These are phyloP conservation scores for Setaria viridis DNA, from an alignment of 202 grass and related monocot genomes.

Conservation along the genomic window DNA sequence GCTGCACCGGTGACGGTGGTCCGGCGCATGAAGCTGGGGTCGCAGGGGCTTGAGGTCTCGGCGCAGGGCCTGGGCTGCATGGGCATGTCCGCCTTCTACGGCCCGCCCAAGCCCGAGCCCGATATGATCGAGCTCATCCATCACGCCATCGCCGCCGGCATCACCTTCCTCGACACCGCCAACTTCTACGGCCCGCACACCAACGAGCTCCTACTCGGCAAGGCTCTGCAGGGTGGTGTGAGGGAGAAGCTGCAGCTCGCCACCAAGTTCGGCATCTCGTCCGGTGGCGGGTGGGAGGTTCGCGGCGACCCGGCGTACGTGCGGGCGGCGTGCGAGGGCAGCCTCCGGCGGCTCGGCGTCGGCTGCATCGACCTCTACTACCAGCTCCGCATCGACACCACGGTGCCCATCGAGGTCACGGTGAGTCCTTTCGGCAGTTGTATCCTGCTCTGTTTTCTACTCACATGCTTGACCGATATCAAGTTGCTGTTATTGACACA, in stretches of 20 bases:
- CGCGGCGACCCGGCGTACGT: slow-evolving; percentile 49
- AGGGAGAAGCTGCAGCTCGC: slow-evolving; percentile 66
- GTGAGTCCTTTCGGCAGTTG: slow-evolving; percentile 38
- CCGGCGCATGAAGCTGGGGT: slow-evolving; percentile 66
- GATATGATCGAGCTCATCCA: slow-evolving; percentile 66
- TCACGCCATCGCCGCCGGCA: slow-evolving; percentile 55
- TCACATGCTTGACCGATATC: no score
- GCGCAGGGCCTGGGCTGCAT: slow-evolving; percentile 69
- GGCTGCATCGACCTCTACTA: slow-evolving; percentile 78
- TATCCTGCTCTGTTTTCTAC: no score
- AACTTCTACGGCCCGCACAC: slow-evolving; percentile 69
- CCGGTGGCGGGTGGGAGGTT: slow-evolving; percentile 47
- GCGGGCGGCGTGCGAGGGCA: no score
- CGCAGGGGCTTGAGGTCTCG: slow-evolving; percentile 71
- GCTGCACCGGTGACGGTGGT: slow-evolving; percentile 11
- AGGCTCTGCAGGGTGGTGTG: slow-evolving; percentile 50
- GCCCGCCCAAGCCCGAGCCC: slow-evolving; percentile 59
- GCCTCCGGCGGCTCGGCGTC: background rate
- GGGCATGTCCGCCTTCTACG: slow-evolving; percentile 23
- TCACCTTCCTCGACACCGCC: slow-evolving; percentile 59
- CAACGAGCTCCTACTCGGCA: slow-evolving; percentile 60
- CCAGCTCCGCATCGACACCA: slow-evolving; percentile 71
- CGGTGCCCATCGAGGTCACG: slow-evolving; percentile 77
- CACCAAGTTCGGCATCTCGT: slow-evolving; percentile 57
- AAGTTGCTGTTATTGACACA: no score